Evolutionary conservation across 192 early-diverging fungal genomes (phyloP), one percentile per base, ranked within the genome.

Genomic region (Umbelopsis sp.): DNA sequence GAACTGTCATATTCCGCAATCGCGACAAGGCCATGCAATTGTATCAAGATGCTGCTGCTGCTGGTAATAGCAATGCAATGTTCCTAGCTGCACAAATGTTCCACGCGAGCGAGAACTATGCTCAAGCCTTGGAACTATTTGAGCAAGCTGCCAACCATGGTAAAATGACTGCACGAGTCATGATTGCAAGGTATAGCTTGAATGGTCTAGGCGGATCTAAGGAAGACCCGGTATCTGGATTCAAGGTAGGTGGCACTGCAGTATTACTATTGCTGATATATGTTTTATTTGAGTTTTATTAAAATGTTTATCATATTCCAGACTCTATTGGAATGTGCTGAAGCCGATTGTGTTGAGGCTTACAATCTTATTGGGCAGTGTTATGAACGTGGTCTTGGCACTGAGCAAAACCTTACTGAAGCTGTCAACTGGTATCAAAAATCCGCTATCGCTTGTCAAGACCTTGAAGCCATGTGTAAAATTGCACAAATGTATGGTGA

Each of bases 401-500:
- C 71, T n/a, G n/a, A 24, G 21, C 67, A 69, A 34, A 38, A 75
- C 66, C 21, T 54, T 49, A 24, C 59, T 11, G 41, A 65, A 43
- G 78, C 78, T n/a, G 45, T 68, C 3, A 25, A 49, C 24, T 80
- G 78, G 78, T 80, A 80, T 66, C 56, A 43, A 45, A 34, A 67
- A 26, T 71, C 78, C 29, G 70, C 78, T 7, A 56, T 52, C 34
- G 20, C 29, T 2, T 69, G 65, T 16, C 68, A 68, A 32, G 78
- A 80, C 70, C 20, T 74, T 14, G 78, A 80, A 65, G 78, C 78
- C 24, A 73, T 70, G 62, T 77, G 70, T 44, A 68, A 72, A 24
- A 70, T 77, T 65, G 76, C 47, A 16, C 68, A 43, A 3, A 65
- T 77, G 45, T 54, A 69, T 29, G 25, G 36, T 29, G 45, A 73